Base-by-base conservation (phyloP, 2,329 filamentous ascomycete species). In the Dactylellina haptotyla region DNA sequence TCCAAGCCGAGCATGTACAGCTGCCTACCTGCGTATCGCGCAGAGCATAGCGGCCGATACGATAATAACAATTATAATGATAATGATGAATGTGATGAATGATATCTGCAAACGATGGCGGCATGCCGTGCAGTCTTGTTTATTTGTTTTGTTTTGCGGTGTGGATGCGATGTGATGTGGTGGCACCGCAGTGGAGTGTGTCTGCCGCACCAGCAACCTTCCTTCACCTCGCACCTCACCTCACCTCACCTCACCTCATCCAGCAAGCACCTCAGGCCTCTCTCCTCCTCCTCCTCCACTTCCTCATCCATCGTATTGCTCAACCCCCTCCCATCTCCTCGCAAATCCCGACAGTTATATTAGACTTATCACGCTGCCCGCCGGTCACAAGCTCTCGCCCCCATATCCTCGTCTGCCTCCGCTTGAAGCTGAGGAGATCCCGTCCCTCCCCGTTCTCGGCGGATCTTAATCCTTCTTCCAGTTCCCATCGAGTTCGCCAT, bases 391-490 rank as follows among this genome's bases (percentile, higher is more conserved):
- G 41, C 12, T 45, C 12, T 6, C 4, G 41, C 41, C 16, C n/a
- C 18, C 12, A 45, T 45, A 45, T 18, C 23, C 32, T 34, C 16
- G 12, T 10, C 34, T 14, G 9, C 2, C 58, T 6, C 26, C 18
- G 10, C 32, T 45, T 16, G 37, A 25, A 34, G 18, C 26, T 43
- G 23, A 45, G 25, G 46, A 20, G 41, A 57, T 57, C 41, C 16
- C 41, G 20, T 65, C 18, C 18, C 34, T 28, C 56, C 63, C 48
- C 16, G 41, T 63, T 50, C n/a, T 63, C 65, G 65, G 65, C 43
- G 57, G 65, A 70, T 70, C 64, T 18, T 70, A 37, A 54, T 30
- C 66, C 53, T 48, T 56, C 66, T 46, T 26, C 46, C 50, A 32
- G 32, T 30, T 14, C 5, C 39, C 26, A n/a, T 16, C 30, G 5